Evolutionary conservation across 305 asterid species (phyloP), one percentile per base, ranked within the genome.

Genomic region (Plantago coronopus): DNA sequence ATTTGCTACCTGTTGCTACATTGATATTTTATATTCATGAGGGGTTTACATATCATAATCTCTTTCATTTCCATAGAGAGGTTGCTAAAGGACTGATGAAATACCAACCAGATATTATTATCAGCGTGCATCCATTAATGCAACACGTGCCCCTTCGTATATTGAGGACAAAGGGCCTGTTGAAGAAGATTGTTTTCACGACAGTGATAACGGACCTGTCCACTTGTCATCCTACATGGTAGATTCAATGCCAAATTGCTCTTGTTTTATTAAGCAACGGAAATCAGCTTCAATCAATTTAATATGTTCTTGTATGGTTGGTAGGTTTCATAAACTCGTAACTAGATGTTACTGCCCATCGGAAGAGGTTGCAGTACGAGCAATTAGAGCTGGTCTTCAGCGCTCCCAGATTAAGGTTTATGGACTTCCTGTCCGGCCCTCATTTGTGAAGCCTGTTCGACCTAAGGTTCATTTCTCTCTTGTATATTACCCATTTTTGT

Each of bases 161-260:
- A 59, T 79, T 91, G 86, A 85, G 91, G 72, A 72, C 95, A 34
- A 89, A 87, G 77, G 97, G 98, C 67, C 88, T 89, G 19, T 75
- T 91, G 83, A 69, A 91, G 74, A 91, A 91, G 89, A 91, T 89
- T 61, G 93, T 91, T 34, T 91, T 91, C 70, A 82, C 97, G 69
- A 91, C 97, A 12, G 98, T 91, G 55, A 74, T 91, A 45, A 91
- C 98, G 6, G 98, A 91, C 72, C 81, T 91, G 65, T 72, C 87
- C 61, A 91, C 98, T 59, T 91, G 98, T 61, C 97, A 91, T 78
- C 98, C 98, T 48, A 91, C 98, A 71, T 91, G 98, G 98, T 89
- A 79, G 60, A 74, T 44, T 61, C 22, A 29, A 64, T 17, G 63
- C 65, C 60, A 53, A 55, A 68, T 61, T 62, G 59, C 57, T 34